Base-by-base conservation (phyloP, 2,329 filamentous ascomycete genomes). In the Monilinia aucupariae region DNA sequence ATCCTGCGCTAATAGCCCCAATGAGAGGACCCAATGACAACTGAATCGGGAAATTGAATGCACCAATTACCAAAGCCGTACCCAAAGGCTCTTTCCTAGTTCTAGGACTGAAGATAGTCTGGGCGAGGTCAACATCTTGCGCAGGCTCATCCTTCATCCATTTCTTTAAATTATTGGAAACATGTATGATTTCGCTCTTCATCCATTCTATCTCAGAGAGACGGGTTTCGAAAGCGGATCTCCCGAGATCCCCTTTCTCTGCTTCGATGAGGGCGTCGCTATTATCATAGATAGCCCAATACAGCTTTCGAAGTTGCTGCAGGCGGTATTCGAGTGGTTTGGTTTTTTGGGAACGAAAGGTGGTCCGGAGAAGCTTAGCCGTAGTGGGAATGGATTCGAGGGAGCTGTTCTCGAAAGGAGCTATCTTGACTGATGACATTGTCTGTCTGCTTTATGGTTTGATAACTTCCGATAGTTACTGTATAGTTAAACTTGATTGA, bases 11-110 rank as follows among this genome's bases (percentile, higher is more conserved):
- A 70, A 99, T 96, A 71, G 93, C 94, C 64, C 93, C 94, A 66
- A 96, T 84, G 65, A 96, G 76, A 2, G 93, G 92, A 1, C 85
- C 83, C 48, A 97, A 74, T 45, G 86, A 85, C 50, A 97, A 82
- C 76, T 92, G 87, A 74, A 96, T 80, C 59, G 94, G 94, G 75
- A 92, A 96, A 80, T 99, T 99, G 84, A 91, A 97, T 50, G 94
- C 86, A 63, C 92, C 91, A 72, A 97, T 96, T 71, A 97, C 85
- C 70, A 97, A 80, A 13, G 91, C 85, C 48, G 86, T 80, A 43
- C 94, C 94, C 63, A 97, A 76, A 1, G 94, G 94, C 72, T 97
- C 93, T 78, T 96, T 96, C 68, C 87, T 82, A 74, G 96, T 87
- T 72, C 83, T 87, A 45, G 92, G 89, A 62, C 80, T 86, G 78